Evolutionary conservation across 2,329 filamentous ascomycete genomes (phyloP).

Genomic region (Sclerotinia borealis): DNA sequence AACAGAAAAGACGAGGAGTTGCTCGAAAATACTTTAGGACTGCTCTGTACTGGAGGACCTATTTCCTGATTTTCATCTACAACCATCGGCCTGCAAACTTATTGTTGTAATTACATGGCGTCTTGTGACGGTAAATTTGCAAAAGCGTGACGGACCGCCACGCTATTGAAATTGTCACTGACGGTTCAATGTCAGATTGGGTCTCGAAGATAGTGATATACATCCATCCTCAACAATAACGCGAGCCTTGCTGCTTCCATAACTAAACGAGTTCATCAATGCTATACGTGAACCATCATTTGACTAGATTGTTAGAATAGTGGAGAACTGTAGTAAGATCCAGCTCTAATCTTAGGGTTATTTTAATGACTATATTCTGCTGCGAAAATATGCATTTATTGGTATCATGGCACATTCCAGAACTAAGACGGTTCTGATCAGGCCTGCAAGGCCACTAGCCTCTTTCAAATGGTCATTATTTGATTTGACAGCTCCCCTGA

Average conservation of each 20-base stretch:
- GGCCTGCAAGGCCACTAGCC: slow-evolving; percentile 16
- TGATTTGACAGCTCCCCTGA: slow-evolving; percentile 9
- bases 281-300: slow-evolving; percentile 6
- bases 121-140: neutral
- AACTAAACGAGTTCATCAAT: slow-evolving; percentile 16
- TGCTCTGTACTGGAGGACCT: neutral
- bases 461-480: slow-evolving; percentile 26
- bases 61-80: neutral
- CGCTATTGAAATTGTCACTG: too few species aligned
- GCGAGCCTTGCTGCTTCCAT: slow-evolving; percentile 15
- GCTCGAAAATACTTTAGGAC: neutral
- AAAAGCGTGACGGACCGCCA: neutral
- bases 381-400: neutral
- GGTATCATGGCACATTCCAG: slow-evolving; percentile 32
- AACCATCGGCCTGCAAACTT: neutral
- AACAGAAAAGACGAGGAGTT: neutral
- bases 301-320: slow-evolving; percentile 5
- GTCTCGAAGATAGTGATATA: neutral
- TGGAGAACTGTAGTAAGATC: neutral
- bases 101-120: neutral
- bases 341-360: too few species aligned
- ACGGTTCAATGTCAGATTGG: neutral
- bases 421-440: slow-evolving; percentile 17
- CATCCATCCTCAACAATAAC: slow-evolving; percentile 15
- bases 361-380: neutral